Base-by-base conservation (phyloP, 345 rosid species). In the Rhizophora apiculata region DNA sequence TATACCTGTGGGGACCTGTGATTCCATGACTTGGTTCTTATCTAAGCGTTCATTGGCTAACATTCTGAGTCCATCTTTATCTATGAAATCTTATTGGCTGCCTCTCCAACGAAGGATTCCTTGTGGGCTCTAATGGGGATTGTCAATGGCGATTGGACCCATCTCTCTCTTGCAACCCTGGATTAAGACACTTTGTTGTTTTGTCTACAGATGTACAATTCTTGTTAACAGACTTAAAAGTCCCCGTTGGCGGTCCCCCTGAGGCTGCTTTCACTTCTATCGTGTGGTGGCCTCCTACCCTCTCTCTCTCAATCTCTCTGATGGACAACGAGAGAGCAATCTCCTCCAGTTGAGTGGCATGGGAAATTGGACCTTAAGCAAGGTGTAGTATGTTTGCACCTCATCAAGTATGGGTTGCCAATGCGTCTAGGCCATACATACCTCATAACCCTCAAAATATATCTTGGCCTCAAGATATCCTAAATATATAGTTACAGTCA, bases 1-100 rank as follows among this genome's bases (percentile, higher is more conserved):
- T 64, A n/a, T 72, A 6, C 13, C 16, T 11, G 26, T 29, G 32
- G 69, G 88, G 81, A 31, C 78, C 84, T 78, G 64, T 21, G 8
- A 60, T 21, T 32, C 85, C 78, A 68, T 21, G 6, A 60, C 26
- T 32, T 37, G 57, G 62, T 27, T 69, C 76, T 69, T 66, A 71
- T 77, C 82, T 77, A 37, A 51, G 56, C n/a, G 36, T 11, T 76
- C 19, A 86, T 84, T 84, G 90, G 90, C 72, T 68, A 26, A 53
- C 39, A 31, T 1, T 51, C 61, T 64, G 21, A 74, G 69, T 64
- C 30, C 64, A 86, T 86, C 90, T 52, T 49, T 18, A 29, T 52
- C 27, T 51, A 68, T 72, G 63, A 61, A 67, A 34, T 65, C 79
- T 67, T 2, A 79, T 84, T 84, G 90, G 88, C 59, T 65, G 32